A percentile compares a stretch with the other conserved stretches of the same genome.
These are phyloP conservation scores for Fusarium sp. DNA, from an alignment of 2,329 filamentous ascomycete species.

Conservation along the genomic window DNA sequence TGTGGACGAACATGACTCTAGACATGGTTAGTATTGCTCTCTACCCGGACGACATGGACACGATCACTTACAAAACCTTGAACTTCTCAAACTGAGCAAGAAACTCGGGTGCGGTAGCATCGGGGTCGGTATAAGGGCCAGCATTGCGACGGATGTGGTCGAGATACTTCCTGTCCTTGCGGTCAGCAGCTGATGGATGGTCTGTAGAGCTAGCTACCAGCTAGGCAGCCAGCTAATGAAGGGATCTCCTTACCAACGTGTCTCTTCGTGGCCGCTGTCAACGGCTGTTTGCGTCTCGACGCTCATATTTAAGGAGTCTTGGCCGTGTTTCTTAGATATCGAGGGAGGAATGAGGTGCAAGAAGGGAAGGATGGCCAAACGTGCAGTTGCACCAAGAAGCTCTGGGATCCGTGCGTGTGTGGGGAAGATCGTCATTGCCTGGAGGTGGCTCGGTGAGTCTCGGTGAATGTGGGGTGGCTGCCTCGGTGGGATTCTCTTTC, in stretches of 20 bases:
- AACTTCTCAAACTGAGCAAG: slow-evolving; percentile 75
- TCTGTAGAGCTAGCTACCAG: slow-evolving; percentile 30
- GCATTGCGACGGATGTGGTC: slow-evolving; percentile 83
- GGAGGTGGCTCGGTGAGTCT: slow-evolving; percentile 49
- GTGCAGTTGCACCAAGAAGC: slow-evolving; percentile 17
- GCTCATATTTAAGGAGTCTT: slow-evolving; percentile 43
- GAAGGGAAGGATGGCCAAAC: slow-evolving; percentile 6
- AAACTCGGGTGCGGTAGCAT: slow-evolving; percentile 66
- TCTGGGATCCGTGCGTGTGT: slow-evolving; percentile 42
- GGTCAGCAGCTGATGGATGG: slow-evolving; percentile 19
- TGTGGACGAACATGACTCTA: slow-evolving; percentile 67
- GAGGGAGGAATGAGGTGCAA: slow-evolving; percentile 9
- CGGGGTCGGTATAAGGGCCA: slow-evolving; percentile 86
- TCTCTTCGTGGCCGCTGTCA: slow-evolving; percentile 47
- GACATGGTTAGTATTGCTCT: slow-evolving; percentile 29
- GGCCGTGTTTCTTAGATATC: background rate
- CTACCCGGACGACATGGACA: background rate
- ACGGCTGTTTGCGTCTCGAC: slow-evolving; percentile 37
- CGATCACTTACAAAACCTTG: slow-evolving; percentile 78
- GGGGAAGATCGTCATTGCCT: slow-evolving; percentile 43
- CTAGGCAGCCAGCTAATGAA: slow-evolving; percentile 14
- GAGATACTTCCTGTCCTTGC: slow-evolving; percentile 79
- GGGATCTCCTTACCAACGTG: slow-evolving; percentile 53
- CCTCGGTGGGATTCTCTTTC: slow-evolving; percentile 26
- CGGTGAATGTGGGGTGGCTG: slow-evolving; percentile 54